Percentiles rank a stretch among this genome's conserved stretches.
Conservation (phyloP, 2,329 filamentous ascomycete genomes). For the Aureobasidium lini region DNA sequence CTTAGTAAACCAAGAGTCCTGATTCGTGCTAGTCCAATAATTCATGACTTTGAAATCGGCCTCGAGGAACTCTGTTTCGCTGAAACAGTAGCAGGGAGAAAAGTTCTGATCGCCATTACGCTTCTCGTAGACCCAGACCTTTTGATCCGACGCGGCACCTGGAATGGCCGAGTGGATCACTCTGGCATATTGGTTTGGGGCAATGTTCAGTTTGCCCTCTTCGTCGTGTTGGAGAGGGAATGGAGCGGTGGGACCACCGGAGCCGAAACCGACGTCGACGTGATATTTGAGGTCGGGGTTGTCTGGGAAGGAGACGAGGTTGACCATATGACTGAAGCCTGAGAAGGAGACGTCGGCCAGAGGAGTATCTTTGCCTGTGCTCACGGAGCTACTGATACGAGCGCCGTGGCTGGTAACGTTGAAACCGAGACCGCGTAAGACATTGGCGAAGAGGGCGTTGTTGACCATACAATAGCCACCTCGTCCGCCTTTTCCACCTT, state of each 20-base stretch:
- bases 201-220: background rate
- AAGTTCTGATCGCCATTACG: conserved; percentile 41
- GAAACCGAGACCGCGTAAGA: conserved; percentile 47
- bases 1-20: conserved; percentile 47
- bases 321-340: conserved; percentile 38
- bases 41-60: conserved; percentile 57
- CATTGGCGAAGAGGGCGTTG: conserved; percentile 45
- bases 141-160: conserved; percentile 27
- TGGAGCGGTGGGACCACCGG: conserved; percentile 29
- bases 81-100: conserved; percentile 58
- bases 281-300: conserved; percentile 25
- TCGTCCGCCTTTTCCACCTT: conserved; percentile 27
- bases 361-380: conserved; percentile 39
- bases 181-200: background rate
- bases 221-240: conserved; percentile 19
- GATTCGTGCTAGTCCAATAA: conserved; percentile 45
- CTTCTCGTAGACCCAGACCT: conserved; percentile 39
- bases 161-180: conserved; percentile 12
- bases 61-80: conserved; percentile 55
- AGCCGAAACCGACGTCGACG: conserved; percentile 38
- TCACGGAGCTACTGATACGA: conserved; percentile 34
- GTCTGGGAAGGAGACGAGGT: conserved; percentile 33
- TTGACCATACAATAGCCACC: conserved; percentile 58
- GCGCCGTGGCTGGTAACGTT: conserved; percentile 34
- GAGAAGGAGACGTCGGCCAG: conserved; percentile 21